Percentiles rank a stretch among this genome's conserved stretches.
Evolutionary conservation across 768 basidiomycete species (phyloP).

Genomic region (Lactarius akahatsu): DNA sequence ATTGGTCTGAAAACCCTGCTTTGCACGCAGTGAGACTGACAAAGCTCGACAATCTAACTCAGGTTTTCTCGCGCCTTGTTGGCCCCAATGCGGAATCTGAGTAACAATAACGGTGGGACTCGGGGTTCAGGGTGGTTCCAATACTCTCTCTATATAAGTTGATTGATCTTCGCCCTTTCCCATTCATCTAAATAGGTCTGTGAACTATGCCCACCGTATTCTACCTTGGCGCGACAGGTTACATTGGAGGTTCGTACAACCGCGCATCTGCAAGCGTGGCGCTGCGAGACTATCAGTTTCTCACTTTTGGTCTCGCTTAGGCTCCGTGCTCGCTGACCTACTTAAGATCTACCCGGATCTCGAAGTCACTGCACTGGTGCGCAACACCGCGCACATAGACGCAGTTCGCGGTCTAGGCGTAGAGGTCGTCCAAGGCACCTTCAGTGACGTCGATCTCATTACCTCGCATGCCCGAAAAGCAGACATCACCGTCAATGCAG

Average conservation of each 20-base stretch:
- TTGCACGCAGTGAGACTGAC: too few species aligned
- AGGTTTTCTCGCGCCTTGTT: not conserved
- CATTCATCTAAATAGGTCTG: not conserved
- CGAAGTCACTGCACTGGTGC: constrained; percentile 20
- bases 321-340: constrained; percentile 16
- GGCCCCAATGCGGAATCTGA: not conserved
- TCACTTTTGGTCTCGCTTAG: not conserved
- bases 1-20: too few species aligned
- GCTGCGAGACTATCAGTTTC: not conserved
- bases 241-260: constrained; percentile 18
- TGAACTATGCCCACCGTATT: constrained; percentile 19
- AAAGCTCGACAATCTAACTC: not conserved
- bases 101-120: not conserved
- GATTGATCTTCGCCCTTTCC: not conserved
- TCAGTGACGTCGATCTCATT: constrained; percentile 13
- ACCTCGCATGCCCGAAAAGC: constrained; percentile 1
- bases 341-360: constrained; percentile 4
- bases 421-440: constrained; percentile 16
- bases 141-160: not conserved
- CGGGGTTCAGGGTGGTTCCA: not conserved
- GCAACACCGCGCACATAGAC: constrained; percentile 6
- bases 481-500: constrained; percentile 16
- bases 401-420: not conserved
- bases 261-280: not conserved
- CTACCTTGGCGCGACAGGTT: constrained; percentile 24